Evolutionary conservation across 192 early-diverging fungal genomes (phyloP), one percentile per base, ranked within the genome.

Genomic region (Entomortierella chlamydospora): DNA sequence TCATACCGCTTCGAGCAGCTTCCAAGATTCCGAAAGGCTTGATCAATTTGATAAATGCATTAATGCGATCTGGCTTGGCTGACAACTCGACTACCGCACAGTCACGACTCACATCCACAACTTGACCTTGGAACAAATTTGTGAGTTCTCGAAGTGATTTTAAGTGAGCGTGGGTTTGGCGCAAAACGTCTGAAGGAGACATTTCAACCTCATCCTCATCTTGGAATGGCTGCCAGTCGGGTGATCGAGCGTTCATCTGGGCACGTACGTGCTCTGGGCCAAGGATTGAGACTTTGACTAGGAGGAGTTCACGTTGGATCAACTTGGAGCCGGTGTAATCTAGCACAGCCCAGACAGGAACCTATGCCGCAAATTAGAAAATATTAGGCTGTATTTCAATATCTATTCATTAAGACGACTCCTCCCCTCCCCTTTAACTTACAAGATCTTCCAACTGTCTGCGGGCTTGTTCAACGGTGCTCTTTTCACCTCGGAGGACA

Each of bases 361-460:
- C 86, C 87, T 67, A 13, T 3, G 9, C n/a, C 17, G n/a, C 28
- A 49, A 45, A 17, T 43, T 43, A 43, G 28, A 56, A 0, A 52
- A 31, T 23, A 26, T 47, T 61, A 34, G 25, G n/a, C 10, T n/a
- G 17, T 2, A 30, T 7, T 30, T 26, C 6, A 28, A 15, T 28
- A 2, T 26, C 23, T 5, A 28, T 26, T 29, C 12, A 12, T 25
- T 6, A 17, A 25, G n/a, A 2, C n/a, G 13, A 2, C 15, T 22
- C 9, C 8, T 47, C 2, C n/a, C 10, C n/a, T 29, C n/a, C 26
- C 26, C 17, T 13, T 18, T 43, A 20, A 69, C 70, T 78, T 82
- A 99, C 96, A 85, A 98, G 82, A 84, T 99, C 96, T 82, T 97
- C 96, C 54, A 99, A 85, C 89, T 98, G 96, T 66, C 93, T 85